Conservation (phyloP, 2,329 filamentous ascomycete species). For the Ophiostoma perfectum region DNA sequence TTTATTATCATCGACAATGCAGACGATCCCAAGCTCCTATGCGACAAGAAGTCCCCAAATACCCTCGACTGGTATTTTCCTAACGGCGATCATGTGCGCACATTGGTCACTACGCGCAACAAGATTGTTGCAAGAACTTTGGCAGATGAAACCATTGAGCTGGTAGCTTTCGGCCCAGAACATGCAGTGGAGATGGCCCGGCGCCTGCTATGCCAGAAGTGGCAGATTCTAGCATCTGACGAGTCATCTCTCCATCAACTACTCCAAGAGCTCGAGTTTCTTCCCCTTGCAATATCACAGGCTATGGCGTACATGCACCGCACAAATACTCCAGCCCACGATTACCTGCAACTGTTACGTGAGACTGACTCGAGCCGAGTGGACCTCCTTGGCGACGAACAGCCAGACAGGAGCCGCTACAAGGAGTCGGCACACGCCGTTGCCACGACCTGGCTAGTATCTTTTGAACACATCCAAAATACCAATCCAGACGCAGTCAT, state of each 20-base stretch:
- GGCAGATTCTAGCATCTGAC: background rate
- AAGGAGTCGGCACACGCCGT: too few relatives aligned
- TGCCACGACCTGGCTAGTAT: too few relatives aligned
- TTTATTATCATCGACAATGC: background rate
- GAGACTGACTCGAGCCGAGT: too few relatives aligned
- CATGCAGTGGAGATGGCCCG: background rate
- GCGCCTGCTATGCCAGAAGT: background rate
- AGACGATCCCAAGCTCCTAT: background rate
- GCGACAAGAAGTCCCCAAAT: background rate
- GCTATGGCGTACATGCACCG: too few relatives aligned
- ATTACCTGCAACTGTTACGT: too few relatives aligned
- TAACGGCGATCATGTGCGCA: background rate
- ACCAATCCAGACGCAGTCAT: too few relatives aligned
- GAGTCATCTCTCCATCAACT: background rate
- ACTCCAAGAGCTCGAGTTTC: too few relatives aligned
- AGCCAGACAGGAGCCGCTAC: too few relatives aligned
- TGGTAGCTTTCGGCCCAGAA: background rate
- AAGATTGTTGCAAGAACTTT: background rate
- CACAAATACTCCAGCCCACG: too few relatives aligned
- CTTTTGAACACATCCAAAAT: too few relatives aligned
- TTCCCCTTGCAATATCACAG: too few relatives aligned
- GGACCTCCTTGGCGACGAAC: too few relatives aligned
- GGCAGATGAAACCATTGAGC: background rate
- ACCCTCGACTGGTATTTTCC: background rate
- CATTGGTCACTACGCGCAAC: background rate